Conservation (phyloP, 345 rosid species). For the Salix arbutifolia region DNA sequence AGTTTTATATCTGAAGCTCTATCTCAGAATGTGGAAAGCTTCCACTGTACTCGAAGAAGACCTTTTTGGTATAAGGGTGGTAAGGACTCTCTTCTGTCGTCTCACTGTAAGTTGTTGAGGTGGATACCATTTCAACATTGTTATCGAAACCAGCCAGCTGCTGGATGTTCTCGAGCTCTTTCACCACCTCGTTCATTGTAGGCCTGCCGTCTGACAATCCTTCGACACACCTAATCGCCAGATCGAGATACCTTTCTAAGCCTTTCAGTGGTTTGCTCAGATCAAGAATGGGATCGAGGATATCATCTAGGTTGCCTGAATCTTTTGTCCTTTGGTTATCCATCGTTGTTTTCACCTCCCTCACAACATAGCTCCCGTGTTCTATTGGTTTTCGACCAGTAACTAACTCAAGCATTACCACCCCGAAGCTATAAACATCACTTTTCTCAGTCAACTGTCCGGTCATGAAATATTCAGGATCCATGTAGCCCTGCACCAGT, state of each 20-base stretch:
- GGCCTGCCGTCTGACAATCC: slow-evolving; percentile 61
- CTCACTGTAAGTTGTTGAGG: slow-evolving; percentile 48
- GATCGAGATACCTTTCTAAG: neutral
- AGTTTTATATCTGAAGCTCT: neutral
- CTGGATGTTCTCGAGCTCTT: slow-evolving; percentile 69
- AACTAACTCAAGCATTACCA: slow-evolving; percentile 30
- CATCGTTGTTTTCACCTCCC: slow-evolving; percentile 14
- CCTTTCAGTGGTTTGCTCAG: neutral
- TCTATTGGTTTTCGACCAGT: slow-evolving; percentile 23
- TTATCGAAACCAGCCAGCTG: slow-evolving; percentile 57
- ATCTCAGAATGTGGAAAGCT: slow-evolving; percentile 5
- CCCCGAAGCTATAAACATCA: slow-evolving; percentile 35
- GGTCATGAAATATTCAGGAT: slow-evolving; percentile 33
- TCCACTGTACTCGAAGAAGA: slow-evolving; percentile 12
- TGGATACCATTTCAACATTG: slow-evolving; percentile 47
- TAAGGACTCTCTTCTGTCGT: slow-evolving; percentile 23
- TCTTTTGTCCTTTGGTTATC: neutral
- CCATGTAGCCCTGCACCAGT: slow-evolving; percentile 28
- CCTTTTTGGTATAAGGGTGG: slow-evolving; percentile 43
- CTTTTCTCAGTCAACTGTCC: slow-evolving; percentile 31
- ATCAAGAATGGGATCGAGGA: neutral
- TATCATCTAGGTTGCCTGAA: neutral
- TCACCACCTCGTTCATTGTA: slow-evolving; percentile 68
- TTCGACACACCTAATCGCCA: slow-evolving; percentile 43
- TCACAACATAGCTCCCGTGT: slow-evolving; percentile 24